A percentile compares a stretch with the other conserved stretches of the same genome.
phyloP scores from a whole-genome alignment of 2,329 filamentous ascomycete species.

The Chaetomium olivaceum region DNA sequence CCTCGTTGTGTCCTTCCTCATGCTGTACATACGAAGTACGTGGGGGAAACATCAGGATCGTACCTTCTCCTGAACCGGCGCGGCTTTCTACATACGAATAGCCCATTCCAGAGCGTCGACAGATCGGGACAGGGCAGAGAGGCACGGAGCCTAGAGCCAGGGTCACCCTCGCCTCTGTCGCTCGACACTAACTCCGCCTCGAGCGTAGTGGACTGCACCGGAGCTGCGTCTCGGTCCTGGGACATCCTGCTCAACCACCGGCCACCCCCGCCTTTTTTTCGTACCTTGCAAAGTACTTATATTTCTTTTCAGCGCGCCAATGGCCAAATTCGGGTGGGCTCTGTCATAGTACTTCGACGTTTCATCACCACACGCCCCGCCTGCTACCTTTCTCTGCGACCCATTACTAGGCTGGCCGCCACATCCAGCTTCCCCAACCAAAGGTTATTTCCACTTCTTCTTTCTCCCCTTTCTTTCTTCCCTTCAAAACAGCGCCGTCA shows the following conservation, averaged over 20 bases:
- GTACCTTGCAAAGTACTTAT: constrained; percentile 35
- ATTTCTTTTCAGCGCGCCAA: constrained; percentile 38
- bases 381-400: constrained; percentile 39
- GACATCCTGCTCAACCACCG: constrained; percentile 28
- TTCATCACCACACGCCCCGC: constrained; percentile 46
- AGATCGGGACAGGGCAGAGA: constrained; percentile 29
- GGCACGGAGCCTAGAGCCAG: constrained; percentile 27
- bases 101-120: constrained; percentile 5
- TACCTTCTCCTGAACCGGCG: constrained; percentile 17
- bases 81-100: constrained; percentile 10
- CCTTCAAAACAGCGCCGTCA: constrained; percentile 13
- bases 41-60: constrained; percentile 1
- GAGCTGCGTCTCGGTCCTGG: constrained; percentile 20
- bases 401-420: constrained; percentile 48
- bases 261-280: constrained; percentile 33
- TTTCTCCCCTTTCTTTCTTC: constrained; percentile 14
- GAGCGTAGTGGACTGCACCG: constrained; percentile 22
- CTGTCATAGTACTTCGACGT: constrained; percentile 42
- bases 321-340: constrained; percentile 50
- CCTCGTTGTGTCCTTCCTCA: neutral
- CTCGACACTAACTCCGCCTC: constrained; percentile 32
- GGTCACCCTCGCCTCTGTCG: constrained; percentile 33
- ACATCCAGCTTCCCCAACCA: constrained; percentile 46
- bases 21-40: neutral
- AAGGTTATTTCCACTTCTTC: constrained; percentile 42